These are phyloP conservation scores for Ceratocystis colombiana DNA, from an alignment of 2,329 filamentous ascomycete genomes.

Conservation along the genomic window DNA sequence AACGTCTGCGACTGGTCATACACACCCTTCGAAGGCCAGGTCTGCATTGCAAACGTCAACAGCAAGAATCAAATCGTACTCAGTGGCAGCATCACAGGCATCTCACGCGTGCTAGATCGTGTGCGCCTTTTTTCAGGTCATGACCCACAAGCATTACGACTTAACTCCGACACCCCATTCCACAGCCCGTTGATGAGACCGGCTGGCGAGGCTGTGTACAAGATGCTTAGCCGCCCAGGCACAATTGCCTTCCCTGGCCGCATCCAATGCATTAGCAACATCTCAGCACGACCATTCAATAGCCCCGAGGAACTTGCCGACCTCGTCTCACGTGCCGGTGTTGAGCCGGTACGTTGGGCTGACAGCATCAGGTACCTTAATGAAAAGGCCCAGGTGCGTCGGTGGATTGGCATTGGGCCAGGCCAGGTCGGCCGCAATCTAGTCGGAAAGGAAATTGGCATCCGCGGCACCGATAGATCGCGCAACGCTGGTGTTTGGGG, in stretches of 20 bases:
- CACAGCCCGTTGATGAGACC: constrained; percentile 88
- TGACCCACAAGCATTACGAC: constrained; percentile 73
- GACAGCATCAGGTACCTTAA: constrained; percentile 85
- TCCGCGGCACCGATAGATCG: constrained; percentile 63
- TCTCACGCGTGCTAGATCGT: constrained; percentile 71
- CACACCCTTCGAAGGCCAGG: constrained; percentile 66
- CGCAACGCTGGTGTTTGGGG: constrained; percentile 92
- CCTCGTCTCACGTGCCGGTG: constrained; percentile 65
- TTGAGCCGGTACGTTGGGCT: constrained; percentile 94
- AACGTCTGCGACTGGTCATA: constrained; percentile 36
- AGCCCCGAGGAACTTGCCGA: constrained; percentile 67
- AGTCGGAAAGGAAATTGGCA: constrained; percentile 89
- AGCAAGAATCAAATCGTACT: constrained; percentile 93
- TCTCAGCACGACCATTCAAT: constrained; percentile 66
- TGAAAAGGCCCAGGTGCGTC: constrained; percentile 65
- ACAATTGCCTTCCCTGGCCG: constrained; percentile 64
- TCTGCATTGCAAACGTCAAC: constrained; percentile 88
- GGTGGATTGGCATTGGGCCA: constrained; percentile 87
- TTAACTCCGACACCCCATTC: constrained; percentile 83
- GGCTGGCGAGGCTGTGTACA: constrained; percentile 62
- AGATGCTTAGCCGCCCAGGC: constrained; percentile 52
- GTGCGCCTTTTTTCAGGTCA: constrained; percentile 83
- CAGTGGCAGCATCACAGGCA: constrained; percentile 73
- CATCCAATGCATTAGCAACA: constrained; percentile 76
- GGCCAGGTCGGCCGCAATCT: constrained; percentile 89